Conservation (phyloP, 192 early-diverging fungal species). For the Coemansia sp. region DNA sequence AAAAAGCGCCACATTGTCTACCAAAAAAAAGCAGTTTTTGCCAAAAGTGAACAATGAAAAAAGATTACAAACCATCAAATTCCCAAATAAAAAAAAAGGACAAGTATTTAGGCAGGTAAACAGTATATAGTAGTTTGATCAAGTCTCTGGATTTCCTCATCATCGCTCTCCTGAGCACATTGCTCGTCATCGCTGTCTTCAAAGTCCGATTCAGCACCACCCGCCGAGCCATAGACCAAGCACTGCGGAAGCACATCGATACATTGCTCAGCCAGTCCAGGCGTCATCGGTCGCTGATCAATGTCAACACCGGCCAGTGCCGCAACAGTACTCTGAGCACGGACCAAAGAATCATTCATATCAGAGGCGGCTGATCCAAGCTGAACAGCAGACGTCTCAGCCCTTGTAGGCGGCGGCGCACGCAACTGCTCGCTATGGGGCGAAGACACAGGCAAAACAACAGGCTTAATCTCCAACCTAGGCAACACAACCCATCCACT, state of each 20-base stretch:
- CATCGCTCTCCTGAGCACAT: not conserved
- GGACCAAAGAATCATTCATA: too few species aligned
- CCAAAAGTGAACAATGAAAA: not conserved
- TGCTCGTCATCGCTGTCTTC: conserved; percentile 19
- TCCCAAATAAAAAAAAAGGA: not conserved
- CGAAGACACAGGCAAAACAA: not conserved
- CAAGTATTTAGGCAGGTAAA: not conserved
- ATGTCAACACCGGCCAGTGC: conserved; percentile 10
- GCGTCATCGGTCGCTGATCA: conserved; percentile 11
- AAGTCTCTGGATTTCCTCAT: conserved; percentile 13
- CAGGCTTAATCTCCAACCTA: conserved; percentile 39
- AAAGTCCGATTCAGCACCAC: conserved; percentile 38
- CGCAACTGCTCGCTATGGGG: not conserved
- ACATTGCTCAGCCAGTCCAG: conserved; percentile 19
- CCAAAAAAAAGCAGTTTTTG: not conserved
- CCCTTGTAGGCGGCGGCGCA: conserved; percentile 40
- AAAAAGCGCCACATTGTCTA: not conserved
- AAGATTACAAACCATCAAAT: not conserved
- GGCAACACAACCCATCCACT: conserved; percentile 46
- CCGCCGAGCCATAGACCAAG: not conserved
- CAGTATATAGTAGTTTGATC: conserved; percentile 29
- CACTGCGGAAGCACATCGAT: conserved; percentile 20
- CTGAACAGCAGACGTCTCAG: not conserved
- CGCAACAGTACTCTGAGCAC: conserved; percentile 10
- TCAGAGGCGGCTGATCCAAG: not conserved